Conservation (phyloP, 169 alveolate species). For the Theileria orientalis region DNA sequence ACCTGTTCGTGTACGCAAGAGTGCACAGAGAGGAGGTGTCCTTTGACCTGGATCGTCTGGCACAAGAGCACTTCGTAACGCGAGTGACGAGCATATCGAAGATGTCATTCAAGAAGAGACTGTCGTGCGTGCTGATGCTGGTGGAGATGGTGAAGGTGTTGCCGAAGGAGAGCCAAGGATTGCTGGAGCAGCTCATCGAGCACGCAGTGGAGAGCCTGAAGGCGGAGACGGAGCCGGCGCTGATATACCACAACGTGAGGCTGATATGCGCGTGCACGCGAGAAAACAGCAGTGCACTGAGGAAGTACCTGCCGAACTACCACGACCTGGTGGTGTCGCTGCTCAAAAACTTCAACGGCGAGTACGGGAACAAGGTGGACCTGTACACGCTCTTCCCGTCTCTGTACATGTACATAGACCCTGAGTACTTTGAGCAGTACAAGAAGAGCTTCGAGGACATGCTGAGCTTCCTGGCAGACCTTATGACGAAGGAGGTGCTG, state of each 20-base stretch:
- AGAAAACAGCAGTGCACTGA: conserved; percentile 30
- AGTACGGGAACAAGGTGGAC: conserved; percentile 12
- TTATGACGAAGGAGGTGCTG: conserved; percentile 17
- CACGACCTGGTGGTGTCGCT: conserved; percentile 18
- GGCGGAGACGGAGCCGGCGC: conserved; percentile 27
- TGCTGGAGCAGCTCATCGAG: conserved; percentile 6
- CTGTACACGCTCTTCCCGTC: conserved; percentile 42
- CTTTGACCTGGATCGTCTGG: conserved; percentile 18
- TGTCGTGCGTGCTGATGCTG: conserved; percentile 19
- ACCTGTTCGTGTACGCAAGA: conserved; percentile 20
- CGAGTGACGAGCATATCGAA: background rate
- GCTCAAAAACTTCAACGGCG: conserved; percentile 29
- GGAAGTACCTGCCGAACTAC: conserved; percentile 2
- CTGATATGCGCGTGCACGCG: conserved; percentile 53
- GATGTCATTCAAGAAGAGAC: conserved; percentile 28
- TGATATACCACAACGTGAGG: conserved; percentile 29
- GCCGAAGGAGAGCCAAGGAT: background rate
- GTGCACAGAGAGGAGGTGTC: background rate
- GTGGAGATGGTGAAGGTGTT: conserved; percentile 52
- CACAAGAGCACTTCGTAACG: background rate
- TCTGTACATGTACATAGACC: conserved; percentile 21
- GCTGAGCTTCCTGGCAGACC: background rate
- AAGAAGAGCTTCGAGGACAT: conserved; percentile 13
- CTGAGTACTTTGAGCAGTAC: conserved; percentile 10
- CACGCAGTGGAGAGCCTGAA: conserved; percentile 5